These are phyloP conservation scores for Carex sylvatica DNA, from an alignment of 202 grass and related monocot genomes.

Conservation along the genomic window DNA sequence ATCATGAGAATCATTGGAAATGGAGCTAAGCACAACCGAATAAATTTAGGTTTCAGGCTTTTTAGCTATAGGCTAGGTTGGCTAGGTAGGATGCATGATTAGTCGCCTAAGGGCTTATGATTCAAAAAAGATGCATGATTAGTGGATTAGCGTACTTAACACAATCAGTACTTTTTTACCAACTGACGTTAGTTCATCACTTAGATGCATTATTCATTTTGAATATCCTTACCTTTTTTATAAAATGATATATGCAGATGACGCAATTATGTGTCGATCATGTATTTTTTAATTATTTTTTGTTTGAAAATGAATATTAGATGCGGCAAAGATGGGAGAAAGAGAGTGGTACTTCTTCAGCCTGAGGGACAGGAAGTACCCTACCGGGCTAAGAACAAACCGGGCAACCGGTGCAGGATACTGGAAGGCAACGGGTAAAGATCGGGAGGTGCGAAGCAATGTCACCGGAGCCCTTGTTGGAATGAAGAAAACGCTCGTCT, in stretches of 20 bases:
- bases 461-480: conserved; percentile 59
- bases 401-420: conserved; percentile 81
- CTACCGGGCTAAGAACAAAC: conserved; percentile 85
- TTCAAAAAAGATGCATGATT: no score
- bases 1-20: conserved; percentile 1
- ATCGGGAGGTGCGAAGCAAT: conserved; percentile 68
- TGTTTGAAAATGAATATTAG: conserved; percentile 11
- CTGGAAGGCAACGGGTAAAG: conserved; percentile 95
- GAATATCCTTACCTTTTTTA: neutral
- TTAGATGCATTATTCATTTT: neutral
- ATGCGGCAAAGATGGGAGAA: conserved; percentile 80
- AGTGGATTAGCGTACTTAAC: conserved; percentile 3
- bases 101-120: neutral
- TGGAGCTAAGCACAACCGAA: neutral
- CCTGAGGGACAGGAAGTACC: conserved; percentile 90
- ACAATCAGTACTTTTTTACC: neutral
- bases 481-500: conserved; percentile 96
- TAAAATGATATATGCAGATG: neutral
- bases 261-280: neutral
- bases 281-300: neutral
- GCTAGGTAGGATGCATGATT: conserved; percentile 13
- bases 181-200: neutral
- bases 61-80: neutral
- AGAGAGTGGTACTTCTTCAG: conserved; percentile 99
- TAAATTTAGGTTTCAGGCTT: neutral